Evolutionary conservation across 352 stramenopile genomes (phyloP).

Genomic region (Pythium volutum): DNA sequence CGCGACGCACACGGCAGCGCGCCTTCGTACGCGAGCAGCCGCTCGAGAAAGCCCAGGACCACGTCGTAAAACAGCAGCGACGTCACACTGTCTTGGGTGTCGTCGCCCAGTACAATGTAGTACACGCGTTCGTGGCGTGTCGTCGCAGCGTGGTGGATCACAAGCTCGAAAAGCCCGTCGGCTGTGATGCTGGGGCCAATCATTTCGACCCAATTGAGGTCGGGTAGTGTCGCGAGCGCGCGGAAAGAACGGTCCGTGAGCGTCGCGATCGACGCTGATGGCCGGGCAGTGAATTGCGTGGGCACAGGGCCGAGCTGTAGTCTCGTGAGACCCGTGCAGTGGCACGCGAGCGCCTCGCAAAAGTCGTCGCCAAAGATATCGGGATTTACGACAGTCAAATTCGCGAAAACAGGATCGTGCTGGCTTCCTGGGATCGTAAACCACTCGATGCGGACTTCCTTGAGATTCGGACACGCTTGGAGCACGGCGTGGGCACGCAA

Average conservation of each 20-base stretch:
- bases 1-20: slow-evolving; percentile 2
- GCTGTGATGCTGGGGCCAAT: slow-evolving; percentile 5
- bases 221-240: slow-evolving; percentile 3
- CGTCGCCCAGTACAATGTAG: not conserved
- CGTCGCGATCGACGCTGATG: not conserved
- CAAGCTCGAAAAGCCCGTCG: slow-evolving; percentile 13
- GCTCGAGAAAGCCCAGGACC: slow-evolving; percentile 4
- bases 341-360: slow-evolving; percentile 1
- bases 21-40: not conserved
- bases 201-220: not conserved
- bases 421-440: not conserved
- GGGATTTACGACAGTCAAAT: no score
- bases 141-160: not conserved
- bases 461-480: slow-evolving; percentile 6
- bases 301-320: not conserved
- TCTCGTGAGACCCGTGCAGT: slow-evolving; percentile 1
- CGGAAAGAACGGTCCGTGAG: slow-evolving; percentile 9
- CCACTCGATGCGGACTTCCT: not conserved
- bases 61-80: not conserved
- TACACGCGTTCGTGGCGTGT: not conserved
- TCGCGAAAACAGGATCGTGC: not conserved
- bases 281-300: not conserved
- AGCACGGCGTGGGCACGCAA: not conserved
- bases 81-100: not conserved
- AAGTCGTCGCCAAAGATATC: slow-evolving; percentile 9